A percentile compares a stretch with the other conserved stretches of the same genome.
These are phyloP conservation scores for Verticillium klebahnii DNA, from an alignment of 2,329 filamentous ascomycete genomes.

Conservation along the genomic window DNA sequence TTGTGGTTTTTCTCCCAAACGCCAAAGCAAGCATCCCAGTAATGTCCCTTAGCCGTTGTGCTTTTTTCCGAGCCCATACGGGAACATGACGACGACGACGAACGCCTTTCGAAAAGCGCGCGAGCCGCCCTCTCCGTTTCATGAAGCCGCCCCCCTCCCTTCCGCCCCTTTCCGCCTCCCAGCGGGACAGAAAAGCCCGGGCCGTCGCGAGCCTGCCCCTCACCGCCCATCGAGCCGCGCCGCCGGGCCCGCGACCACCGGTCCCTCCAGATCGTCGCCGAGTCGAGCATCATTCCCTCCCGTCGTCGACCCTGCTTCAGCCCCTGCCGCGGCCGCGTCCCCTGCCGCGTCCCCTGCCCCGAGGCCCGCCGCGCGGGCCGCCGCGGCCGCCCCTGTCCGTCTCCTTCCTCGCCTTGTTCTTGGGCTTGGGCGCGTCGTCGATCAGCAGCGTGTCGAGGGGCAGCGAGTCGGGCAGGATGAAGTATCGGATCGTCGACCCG, in stretches of 20 bases:
- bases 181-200: no score
- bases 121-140: no score
- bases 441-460: slow-evolving; percentile 93
- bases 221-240: background rate
- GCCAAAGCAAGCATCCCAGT: background rate
- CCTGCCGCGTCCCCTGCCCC: slow-evolving; percentile 49
- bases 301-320: background rate
- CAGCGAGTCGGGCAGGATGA: slow-evolving; percentile 91
- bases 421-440: slow-evolving; percentile 95
- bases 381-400: slow-evolving; percentile 54
- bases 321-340: slow-evolving; percentile 33
- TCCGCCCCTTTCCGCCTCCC: no score
- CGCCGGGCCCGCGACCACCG: background rate
- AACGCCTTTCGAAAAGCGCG: no score
- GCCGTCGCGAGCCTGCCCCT: no score
- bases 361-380: slow-evolving; percentile 45
- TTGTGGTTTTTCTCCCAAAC: slow-evolving; percentile 1
- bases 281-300: background rate
- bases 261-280: background rate
- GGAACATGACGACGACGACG: background rate
- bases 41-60: background rate
- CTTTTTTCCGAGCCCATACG: background rate
- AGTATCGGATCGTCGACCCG: slow-evolving; percentile 93
- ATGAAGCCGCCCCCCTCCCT: no score
- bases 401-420: slow-evolving; percentile 99